Evolutionary conservation across 768 basidiomycete species (phyloP).

Genomic region (Lactarius psammicola): DNA sequence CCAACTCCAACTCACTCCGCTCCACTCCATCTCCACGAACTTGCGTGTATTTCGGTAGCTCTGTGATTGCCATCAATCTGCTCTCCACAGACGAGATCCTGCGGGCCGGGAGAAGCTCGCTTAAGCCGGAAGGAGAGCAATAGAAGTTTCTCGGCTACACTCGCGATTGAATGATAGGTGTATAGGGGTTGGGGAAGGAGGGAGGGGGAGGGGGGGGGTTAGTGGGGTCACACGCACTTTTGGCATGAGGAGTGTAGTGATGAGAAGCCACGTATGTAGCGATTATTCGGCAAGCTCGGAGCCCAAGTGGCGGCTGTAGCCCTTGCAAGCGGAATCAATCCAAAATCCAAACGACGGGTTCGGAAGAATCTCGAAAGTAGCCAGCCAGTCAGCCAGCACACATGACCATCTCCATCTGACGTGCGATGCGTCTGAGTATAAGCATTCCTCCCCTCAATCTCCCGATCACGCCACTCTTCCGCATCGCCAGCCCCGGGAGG

Average conservation of each 20-base stretch:
- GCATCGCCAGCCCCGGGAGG: slow-evolving; percentile 6
- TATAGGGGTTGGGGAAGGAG: not conserved
- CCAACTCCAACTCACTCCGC: too few relatives aligned
- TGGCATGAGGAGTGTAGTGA: slow-evolving; percentile 1
- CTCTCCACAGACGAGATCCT: slow-evolving; percentile 96
- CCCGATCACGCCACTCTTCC: slow-evolving; percentile 14
- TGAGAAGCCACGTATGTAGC: slow-evolving; percentile 11
- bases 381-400: slow-evolving; percentile 3
- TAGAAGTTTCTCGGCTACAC: slow-evolving; percentile 32
- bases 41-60: slow-evolving; percentile 44
- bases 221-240: not conserved
- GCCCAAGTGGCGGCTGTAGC: slow-evolving; percentile 8
- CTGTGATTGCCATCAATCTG: slow-evolving; percentile 92
- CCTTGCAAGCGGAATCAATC: not conserved
- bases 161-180: slow-evolving; percentile 3
- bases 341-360: not conserved
- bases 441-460: not conserved
- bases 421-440: not conserved
- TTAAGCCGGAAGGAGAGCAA: slow-evolving; percentile 75
- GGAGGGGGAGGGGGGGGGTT: slow-evolving; percentile 7
- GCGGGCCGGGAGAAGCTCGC: slow-evolving; percentile 81
- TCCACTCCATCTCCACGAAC: not conserved
- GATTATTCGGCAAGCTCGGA: slow-evolving; percentile 21
- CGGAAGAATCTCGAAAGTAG: slow-evolving; percentile 6
- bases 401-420: slow-evolving; percentile 3